phyloP scores from a whole-genome alignment of 2,329 filamentous ascomycete genomes.

The Curvularia lunata region DNA sequence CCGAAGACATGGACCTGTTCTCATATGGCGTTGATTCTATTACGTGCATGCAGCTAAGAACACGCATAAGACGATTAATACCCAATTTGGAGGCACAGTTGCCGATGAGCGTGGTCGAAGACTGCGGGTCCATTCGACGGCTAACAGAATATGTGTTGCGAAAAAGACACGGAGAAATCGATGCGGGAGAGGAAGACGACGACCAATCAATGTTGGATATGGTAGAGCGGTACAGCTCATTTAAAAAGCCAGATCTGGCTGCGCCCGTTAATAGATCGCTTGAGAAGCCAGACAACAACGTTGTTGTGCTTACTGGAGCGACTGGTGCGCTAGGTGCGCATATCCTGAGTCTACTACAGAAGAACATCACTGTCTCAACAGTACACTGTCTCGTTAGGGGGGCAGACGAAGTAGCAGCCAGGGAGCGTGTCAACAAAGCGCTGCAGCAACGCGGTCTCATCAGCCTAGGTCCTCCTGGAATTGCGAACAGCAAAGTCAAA shows the following conservation, averaged over 20 bases:
- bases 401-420: conserved; percentile 41
- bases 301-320: conserved; percentile 56
- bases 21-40: conserved; percentile 67
- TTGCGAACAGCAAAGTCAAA: conserved; percentile 49
- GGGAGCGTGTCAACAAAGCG: conserved; percentile 43
- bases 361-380: conserved; percentile 47
- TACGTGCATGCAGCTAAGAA: conserved; percentile 60
- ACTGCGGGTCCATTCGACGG: conserved; percentile 61
- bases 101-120: conserved; percentile 66
- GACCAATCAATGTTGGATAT: conserved; percentile 53
- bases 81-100: conserved; percentile 47
- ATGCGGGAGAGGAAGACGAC: conserved; percentile 46
- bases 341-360: conserved; percentile 55
- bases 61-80: conserved; percentile 46
- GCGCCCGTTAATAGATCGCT: conserved; percentile 7
- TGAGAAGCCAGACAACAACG: conserved; percentile 12
- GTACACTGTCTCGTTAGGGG: conserved; percentile 65
- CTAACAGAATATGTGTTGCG: conserved; percentile 50
- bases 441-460: conserved; percentile 40
- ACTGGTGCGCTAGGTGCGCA: conserved; percentile 61
- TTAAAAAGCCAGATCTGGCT: conserved; percentile 31
- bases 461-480: conserved; percentile 24
- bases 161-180: conserved; percentile 48
- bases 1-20: conserved; percentile 60
- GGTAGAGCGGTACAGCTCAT: conserved; percentile 57